Conservation (phyloP, 345 rosid species). For the Citrus unshiu region DNA sequence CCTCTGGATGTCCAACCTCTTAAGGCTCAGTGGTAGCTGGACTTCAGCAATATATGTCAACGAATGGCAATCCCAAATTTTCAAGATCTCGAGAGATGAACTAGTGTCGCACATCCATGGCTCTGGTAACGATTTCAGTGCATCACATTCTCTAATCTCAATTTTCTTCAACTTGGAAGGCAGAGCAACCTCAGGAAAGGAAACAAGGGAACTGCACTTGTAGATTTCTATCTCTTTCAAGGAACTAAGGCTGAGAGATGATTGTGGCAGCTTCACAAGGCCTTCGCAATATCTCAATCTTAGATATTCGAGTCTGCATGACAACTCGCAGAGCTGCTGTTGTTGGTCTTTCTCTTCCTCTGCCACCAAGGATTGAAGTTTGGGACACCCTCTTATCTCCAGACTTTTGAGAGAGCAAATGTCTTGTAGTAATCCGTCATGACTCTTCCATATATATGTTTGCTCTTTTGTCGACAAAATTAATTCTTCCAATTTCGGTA, state of each 20-base stretch:
- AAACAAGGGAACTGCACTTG: background rate
- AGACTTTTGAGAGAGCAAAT: background rate
- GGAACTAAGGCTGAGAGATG: no score
- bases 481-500: background rate
- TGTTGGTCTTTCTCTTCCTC: no score
- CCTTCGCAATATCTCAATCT: fast-evolving
- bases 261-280: no score
- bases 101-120: no score
- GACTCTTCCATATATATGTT: background rate
- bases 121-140: no score
- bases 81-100: background rate
- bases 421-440: background rate
- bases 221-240: background rate
- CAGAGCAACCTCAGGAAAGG: background rate
- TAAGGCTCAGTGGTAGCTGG: no score
- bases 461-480: no score
- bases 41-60: background rate
- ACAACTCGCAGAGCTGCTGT: no score
- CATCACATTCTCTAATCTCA: fast-evolving
- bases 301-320: no score
- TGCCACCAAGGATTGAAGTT: no score
- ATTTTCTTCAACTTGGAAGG: background rate
- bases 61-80: fast-evolving
- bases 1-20: fast-evolving
- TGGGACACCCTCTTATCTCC: fast-evolving